Percentiles rank a stretch among this genome's conserved stretches.
Evolutionary conservation across 2,329 filamentous ascomycete species (phyloP).

Genomic region (Clonostachys rosea): DNA sequence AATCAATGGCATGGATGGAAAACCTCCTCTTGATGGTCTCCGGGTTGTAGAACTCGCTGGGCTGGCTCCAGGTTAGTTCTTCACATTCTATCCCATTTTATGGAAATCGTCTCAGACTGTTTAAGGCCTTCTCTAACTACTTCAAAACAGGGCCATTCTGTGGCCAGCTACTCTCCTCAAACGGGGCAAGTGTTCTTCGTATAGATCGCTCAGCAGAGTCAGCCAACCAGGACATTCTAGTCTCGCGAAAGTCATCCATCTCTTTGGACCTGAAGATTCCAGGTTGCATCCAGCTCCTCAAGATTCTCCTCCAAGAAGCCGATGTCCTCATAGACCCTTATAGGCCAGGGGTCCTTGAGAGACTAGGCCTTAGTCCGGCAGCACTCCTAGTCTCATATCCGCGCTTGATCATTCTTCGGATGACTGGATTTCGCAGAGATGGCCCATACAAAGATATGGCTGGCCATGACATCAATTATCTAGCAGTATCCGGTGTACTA

Average conservation of each 20-base stretch:
- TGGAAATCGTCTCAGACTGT: not conserved
- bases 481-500: too few relatives aligned
- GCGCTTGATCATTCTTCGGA: too few relatives aligned
- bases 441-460: too few relatives aligned
- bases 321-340: too few relatives aligned
- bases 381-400: too few relatives aligned
- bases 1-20: slow-evolving; percentile 11
- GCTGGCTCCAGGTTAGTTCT: slow-evolving; percentile 51
- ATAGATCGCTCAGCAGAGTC: slow-evolving; percentile 60
- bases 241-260: slow-evolving; percentile 42
- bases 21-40: slow-evolving; percentile 39
- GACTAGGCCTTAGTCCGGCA: too few relatives aligned
- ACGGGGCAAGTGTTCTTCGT: slow-evolving; percentile 82
- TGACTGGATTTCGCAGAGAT: too few relatives aligned
- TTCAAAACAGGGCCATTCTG: slow-evolving; percentile 70
- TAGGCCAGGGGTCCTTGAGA: too few relatives aligned
- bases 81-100: slow-evolving; percentile 4
- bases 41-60: slow-evolving; percentile 57
- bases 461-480: too few relatives aligned
- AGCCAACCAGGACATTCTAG: slow-evolving; percentile 65
- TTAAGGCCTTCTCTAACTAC: not conserved
- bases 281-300: too few relatives aligned
- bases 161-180: slow-evolving; percentile 83
- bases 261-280: too few relatives aligned
- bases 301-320: too few relatives aligned